Evolutionary conservation across 371 early-diverging fungal genomes (phyloP).

Genomic region (Phascolomyces articulosus): DNA sequence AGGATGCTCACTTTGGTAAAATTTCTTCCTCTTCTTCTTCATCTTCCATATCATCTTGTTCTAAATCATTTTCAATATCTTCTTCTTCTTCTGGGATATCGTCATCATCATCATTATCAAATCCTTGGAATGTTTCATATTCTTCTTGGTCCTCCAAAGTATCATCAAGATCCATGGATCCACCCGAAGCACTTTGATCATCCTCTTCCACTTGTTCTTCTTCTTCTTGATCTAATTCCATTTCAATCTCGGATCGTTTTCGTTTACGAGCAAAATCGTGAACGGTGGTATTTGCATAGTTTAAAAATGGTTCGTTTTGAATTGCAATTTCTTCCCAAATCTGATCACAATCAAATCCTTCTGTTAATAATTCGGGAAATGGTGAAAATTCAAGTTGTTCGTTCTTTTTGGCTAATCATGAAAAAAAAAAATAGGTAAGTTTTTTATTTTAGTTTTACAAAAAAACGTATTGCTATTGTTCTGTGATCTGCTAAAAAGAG

Average conservation of each 20-base stretch:
- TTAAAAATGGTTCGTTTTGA: constrained; percentile 82
- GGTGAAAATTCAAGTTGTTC: constrained; percentile 53
- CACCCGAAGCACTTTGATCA: constrained; percentile 30
- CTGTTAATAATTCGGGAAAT: constrained; percentile 63
- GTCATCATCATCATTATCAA: not conserved
- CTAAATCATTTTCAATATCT: not conserved
- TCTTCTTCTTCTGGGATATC: constrained; percentile 9
- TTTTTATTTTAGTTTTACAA: not conserved
- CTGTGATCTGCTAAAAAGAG: too few relatives aligned
- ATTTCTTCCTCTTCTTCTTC: constrained; percentile 11
- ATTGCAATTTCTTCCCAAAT: constrained; percentile 93
- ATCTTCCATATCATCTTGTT: constrained; percentile 1
- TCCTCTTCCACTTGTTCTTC: constrained; percentile 31
- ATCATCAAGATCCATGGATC: constrained; percentile 23
- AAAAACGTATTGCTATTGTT: too few relatives aligned
- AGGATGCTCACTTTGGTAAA: constrained; percentile 4
- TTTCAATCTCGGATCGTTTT: constrained; percentile 13
- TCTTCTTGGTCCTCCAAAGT: constrained; percentile 39
- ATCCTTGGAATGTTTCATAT: constrained; percentile 3
- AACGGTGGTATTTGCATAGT: constrained; percentile 56
- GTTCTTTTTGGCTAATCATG: constrained; percentile 45
- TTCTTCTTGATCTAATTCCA: constrained; percentile 23
- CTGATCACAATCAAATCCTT: constrained; percentile 87
- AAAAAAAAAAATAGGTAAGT: not conserved
- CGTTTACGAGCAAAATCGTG: constrained; percentile 28